phyloP scores from a whole-genome alignment of 2,329 filamentous ascomycete species.

The Sporothrix euskadiensis region DNA sequence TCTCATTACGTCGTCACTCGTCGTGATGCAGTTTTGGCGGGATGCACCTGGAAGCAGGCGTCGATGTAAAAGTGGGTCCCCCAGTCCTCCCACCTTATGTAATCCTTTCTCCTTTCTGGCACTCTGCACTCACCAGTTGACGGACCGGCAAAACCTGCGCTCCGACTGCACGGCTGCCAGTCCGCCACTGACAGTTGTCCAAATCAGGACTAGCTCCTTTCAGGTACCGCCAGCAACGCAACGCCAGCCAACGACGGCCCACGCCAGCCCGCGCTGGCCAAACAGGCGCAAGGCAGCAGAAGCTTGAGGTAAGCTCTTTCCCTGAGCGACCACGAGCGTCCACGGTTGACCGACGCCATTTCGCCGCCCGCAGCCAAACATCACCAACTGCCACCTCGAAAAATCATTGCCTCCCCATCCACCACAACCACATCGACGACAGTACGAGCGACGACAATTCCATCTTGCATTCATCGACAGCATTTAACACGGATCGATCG shows the following conservation, averaged over 20 bases:
- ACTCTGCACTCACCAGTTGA: too few species aligned
- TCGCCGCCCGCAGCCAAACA: conserved; percentile 9
- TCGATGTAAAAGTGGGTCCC: not conserved
- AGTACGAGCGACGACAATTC: not conserved
- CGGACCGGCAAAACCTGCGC: not conserved
- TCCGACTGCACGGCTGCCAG: conserved; percentile 2
- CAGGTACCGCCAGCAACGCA: not conserved
- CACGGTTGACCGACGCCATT: conserved; percentile 16
- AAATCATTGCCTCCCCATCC: not conserved
- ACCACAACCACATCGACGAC: not conserved
- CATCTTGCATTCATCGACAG: not conserved
- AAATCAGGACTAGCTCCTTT: not conserved
- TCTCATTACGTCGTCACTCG: not conserved
- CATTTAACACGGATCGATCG: not conserved
- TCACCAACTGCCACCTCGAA: not conserved
- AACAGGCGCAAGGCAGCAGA: conserved; percentile 40
- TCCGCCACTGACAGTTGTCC: not conserved
- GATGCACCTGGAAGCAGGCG: not conserved
- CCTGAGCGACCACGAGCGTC: not conserved
- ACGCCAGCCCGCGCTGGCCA: not conserved
- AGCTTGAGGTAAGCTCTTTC: conserved; percentile 43
- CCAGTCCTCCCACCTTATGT: not conserved
- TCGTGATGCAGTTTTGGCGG: conserved; percentile 10
- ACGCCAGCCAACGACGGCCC: not conserved
- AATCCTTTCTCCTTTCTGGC: not conserved